Evolutionary conservation across 129 eudicot species (phyloP), one percentile per base, ranked within the genome.

Genomic region (Flaveria linearis): DNA sequence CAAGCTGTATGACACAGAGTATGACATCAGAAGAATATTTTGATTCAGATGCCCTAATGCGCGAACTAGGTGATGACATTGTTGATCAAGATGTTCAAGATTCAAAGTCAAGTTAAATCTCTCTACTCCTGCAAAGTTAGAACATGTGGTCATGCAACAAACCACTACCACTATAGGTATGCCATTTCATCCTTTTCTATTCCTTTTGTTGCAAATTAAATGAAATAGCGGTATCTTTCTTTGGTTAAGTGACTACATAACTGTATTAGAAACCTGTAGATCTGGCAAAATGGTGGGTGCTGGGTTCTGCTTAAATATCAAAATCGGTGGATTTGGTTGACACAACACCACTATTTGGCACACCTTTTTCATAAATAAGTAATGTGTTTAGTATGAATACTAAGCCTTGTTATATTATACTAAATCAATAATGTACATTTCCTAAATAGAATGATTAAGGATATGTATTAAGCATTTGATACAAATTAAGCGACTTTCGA

Each of bases 1-100:
- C 97, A 41, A 87, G 93, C 51, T 83, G 96, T 76, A 78, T 71
- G 72, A 84, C 88, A 62, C 42, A 2, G 36, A 75, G 79, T 63
- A 52, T 75, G 73, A 46, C 81, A 26, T 92, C 92, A 1, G 97
- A 92, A 26, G 96, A 89, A 45, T 76, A n/a, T 30, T 92, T 92
- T 49, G 93, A 89, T 56, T 64, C 83, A n/a, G 58, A 30, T 30
- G 88, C 89, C 26, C 62, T 89, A 51, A 50, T 92, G 85, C 80
- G 70, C 50, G 90, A 87, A 58, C 63, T 89, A 39, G 96, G 84
- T 41, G 85, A 79, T 61, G 88, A 85, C 28, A 64, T 8, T 15
- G 75, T 52, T 47, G 74, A 57, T 14, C 75, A 33, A 11, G 74
- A 77, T 20, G 71, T 16, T 45, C 78, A 80, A 70, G 82, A 74